Percentiles rank a stretch among this genome's conserved stretches.
Evolutionary conservation across 805 yeast genomes (phyloP).

Genomic region (Pichia membranifaciens): DNA sequence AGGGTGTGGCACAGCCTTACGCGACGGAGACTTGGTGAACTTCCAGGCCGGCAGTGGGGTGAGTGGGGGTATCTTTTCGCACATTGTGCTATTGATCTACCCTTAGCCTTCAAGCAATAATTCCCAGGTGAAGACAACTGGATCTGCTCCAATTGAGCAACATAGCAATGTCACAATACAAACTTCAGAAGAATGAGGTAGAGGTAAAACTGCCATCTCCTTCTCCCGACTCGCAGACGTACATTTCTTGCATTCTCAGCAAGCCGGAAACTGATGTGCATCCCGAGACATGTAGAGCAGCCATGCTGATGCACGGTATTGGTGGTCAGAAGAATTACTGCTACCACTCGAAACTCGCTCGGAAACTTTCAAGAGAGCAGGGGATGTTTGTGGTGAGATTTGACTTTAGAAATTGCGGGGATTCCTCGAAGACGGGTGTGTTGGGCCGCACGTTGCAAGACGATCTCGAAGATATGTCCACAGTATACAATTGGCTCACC

Average conservation of each 20-base stretch:
- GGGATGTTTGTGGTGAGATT: conserved; percentile 68
- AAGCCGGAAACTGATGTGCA: conserved; percentile 13
- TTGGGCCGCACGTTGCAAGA: conserved; percentile 55
- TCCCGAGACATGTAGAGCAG: conserved; percentile 28
- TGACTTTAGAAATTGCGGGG: conserved; percentile 85
- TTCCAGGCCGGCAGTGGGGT: too few species aligned
- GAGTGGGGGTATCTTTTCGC: too few species aligned
- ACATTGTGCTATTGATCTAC: too few species aligned
- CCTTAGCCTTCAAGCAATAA: too few species aligned
- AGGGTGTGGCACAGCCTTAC: too few species aligned
- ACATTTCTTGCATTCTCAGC: conserved; percentile 19
- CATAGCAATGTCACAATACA: conserved; percentile 4
- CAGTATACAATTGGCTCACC: conserved; percentile 34
- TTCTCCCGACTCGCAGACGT: conserved; percentile 8
- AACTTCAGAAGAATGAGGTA: conserved; percentile 15
- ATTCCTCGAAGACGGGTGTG: conserved; percentile 45
- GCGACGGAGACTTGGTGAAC: too few species aligned
- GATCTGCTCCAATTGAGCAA: too few species aligned
- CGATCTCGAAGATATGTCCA: conserved; percentile 65
- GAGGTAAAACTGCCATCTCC: conserved; percentile 12
- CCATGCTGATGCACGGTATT: conserved; percentile 73
- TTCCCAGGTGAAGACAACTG: too few species aligned
- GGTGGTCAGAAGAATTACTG: conserved; percentile 81
- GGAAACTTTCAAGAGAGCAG: conserved; percentile 45
- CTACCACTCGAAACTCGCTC: conserved; percentile 61